phyloP scores from a whole-genome alignment of 257 asterid species.

The Fraxinus anomala region DNA sequence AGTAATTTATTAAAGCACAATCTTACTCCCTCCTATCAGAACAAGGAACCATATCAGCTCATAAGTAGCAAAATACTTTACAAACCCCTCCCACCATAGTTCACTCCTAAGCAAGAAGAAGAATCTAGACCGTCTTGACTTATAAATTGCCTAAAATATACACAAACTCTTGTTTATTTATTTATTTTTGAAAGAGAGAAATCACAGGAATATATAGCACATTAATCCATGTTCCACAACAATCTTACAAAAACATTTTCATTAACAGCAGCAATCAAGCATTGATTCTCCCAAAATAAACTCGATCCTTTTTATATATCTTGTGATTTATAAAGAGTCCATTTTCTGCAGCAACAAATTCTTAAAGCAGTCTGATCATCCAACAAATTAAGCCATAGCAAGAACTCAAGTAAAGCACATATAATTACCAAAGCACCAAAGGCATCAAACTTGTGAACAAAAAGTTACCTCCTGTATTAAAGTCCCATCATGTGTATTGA shows the following conservation, averaged over 20 bases:
- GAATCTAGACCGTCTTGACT: background rate
- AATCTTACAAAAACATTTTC: background rate
- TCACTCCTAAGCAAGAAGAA: too few species aligned
- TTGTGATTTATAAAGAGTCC: background rate
- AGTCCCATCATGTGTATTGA: constrained; percentile 61
- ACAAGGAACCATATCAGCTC: background rate
- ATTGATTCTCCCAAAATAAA: background rate
- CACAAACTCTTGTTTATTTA: background rate
- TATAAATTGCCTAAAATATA: background rate
- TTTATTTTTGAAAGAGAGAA: background rate
- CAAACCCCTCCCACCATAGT: background rate
- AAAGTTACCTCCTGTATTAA: constrained; percentile 58
- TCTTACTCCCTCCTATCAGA: too few species aligned
- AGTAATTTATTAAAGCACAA: too few species aligned
- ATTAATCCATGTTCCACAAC: background rate
- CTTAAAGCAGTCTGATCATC: background rate
- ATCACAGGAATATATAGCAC: background rate
- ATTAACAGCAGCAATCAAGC: background rate
- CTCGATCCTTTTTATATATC: background rate
- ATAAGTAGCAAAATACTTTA: background rate
- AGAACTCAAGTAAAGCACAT: background rate
- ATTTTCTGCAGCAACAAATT: background rate
- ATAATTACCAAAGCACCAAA: background rate
- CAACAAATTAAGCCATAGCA: background rate
- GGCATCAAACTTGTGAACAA: background rate